phyloP scores from a whole-genome alignment of 2,329 filamentous ascomycete genomes.

The Waltergamsia citrina region DNA sequence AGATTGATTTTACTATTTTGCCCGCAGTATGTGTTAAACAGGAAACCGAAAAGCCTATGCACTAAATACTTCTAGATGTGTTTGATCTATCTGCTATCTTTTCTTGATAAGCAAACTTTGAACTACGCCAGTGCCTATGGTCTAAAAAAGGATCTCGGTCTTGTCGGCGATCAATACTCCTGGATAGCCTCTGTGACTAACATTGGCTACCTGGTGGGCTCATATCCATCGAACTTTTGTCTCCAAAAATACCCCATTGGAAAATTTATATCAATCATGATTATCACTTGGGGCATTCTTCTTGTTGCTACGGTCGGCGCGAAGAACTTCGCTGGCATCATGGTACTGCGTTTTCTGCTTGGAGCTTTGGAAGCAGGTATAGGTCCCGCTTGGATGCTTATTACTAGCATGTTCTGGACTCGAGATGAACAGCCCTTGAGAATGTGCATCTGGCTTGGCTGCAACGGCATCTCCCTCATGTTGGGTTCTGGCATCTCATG shows the following conservation, averaged over 20 bases:
- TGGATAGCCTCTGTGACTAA: conserved; percentile 38
- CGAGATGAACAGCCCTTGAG: not conserved
- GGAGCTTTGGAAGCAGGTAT: conserved; percentile 5
- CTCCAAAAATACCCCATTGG: conserved; percentile 6
- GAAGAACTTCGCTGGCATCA: conserved; percentile 5
- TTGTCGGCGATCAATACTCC: conserved; percentile 35
- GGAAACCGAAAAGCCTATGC: not conserved
- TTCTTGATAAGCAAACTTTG: conserved; percentile 38
- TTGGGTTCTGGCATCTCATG: not conserved
- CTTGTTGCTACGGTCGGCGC: conserved; percentile 1
- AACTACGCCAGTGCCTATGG: conserved; percentile 37
- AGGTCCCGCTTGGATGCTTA: conserved; percentile 1
- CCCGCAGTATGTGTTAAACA: conserved; percentile 14
- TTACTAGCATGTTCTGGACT: not conserved
- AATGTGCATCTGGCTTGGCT: not conserved
- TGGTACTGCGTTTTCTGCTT: conserved; percentile 4
- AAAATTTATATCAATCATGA: conserved; percentile 5
- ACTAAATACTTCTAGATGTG: conserved; percentile 17
- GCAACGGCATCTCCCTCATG: not conserved
- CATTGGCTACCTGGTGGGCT: conserved; percentile 31
- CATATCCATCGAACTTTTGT: too few species aligned
- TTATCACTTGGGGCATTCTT: conserved; percentile 5
- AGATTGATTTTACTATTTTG: conserved; percentile 21
- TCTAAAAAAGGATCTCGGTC: conserved; percentile 31
- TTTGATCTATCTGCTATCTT: conserved; percentile 30